Conservation (phyloP, 805 yeast species). For the Candida dajiaensis region DNA sequence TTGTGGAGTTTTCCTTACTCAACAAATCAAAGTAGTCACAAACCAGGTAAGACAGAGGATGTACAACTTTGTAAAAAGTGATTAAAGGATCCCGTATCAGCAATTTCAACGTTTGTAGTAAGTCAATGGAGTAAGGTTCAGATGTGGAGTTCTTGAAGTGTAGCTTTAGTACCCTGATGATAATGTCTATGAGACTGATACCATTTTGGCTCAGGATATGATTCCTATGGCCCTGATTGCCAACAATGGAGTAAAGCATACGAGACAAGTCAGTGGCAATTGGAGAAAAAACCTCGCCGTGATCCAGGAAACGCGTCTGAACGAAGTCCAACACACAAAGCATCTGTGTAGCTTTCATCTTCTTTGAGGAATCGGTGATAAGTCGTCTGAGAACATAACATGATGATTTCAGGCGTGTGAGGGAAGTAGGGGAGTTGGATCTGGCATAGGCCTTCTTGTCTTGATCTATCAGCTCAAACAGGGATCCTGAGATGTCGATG, state of each 20-base stretch:
- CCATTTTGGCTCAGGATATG: slow-evolving; percentile 15
- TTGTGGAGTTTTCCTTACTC: slow-evolving; percentile 24
- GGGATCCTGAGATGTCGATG: slow-evolving; percentile 20
- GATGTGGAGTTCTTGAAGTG: slow-evolving; percentile 9
- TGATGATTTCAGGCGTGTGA: slow-evolving; percentile 27
- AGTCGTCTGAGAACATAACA: slow-evolving; percentile 27
- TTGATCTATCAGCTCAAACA: slow-evolving; percentile 26
- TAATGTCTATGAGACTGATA: slow-evolving; percentile 4
- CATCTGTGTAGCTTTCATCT: slow-evolving; percentile 13
- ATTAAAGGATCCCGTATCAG: slow-evolving; percentile 23
- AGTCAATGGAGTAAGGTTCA: slow-evolving; percentile 25
- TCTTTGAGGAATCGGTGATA: slow-evolving; percentile 7
- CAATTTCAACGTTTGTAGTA: slow-evolving; percentile 20
- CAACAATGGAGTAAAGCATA: slow-evolving; percentile 22
- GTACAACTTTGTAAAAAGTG: slow-evolving; percentile 16
- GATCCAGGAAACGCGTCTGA: slow-evolving; percentile 6
- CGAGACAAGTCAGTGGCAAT: slow-evolving; percentile 26
- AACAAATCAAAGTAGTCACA: slow-evolving; percentile 17
- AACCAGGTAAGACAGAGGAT: slow-evolving; percentile 16
- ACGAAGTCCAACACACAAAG: slow-evolving; percentile 9
- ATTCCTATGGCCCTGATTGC: slow-evolving; percentile 16
- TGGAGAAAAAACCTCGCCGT: slow-evolving; percentile 21
- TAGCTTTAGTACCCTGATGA: slow-evolving; percentile 8
- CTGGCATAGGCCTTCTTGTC: slow-evolving; percentile 31
- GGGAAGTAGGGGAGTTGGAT: slow-evolving; percentile 24